Conservation (phyloP, 805 yeast species). For the Candida qinlingensis region DNA sequence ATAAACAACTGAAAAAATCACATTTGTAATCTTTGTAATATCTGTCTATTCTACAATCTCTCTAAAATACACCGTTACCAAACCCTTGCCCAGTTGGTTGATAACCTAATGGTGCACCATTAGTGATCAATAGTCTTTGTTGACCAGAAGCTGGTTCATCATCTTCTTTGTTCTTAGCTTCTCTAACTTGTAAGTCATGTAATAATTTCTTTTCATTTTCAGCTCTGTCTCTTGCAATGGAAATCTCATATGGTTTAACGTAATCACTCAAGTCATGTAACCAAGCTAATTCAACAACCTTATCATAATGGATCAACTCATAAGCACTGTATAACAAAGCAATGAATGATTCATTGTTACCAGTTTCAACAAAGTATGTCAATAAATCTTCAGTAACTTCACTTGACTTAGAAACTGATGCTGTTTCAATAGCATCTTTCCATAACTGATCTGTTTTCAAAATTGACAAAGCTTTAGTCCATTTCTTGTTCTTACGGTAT, state of each 20-base stretch:
- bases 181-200: constrained; percentile 66
- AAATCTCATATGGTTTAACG: constrained; percentile 88
- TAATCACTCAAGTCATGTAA: constrained; percentile 76
- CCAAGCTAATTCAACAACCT: constrained; percentile 89
- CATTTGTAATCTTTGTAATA: no score
- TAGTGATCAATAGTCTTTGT: constrained; percentile 77
- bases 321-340: constrained; percentile 86
- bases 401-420: constrained; percentile 69
- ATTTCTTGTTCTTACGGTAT: constrained; percentile 91
- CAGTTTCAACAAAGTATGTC: constrained; percentile 91
- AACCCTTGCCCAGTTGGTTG: constrained; percentile 72
- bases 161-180: constrained; percentile 49
- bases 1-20: no score
- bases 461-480: constrained; percentile 81
- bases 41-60: neutral
- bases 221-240: constrained; percentile 75
- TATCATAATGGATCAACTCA: constrained; percentile 71
- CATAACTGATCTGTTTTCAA: constrained; percentile 90
- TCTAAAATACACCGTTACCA: constrained; percentile 38
- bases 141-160: constrained; percentile 43
- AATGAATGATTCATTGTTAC: constrained; percentile 91
- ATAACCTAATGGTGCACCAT: constrained; percentile 62
- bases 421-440: constrained; percentile 92
- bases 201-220: constrained; percentile 59
- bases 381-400: constrained; percentile 86